phyloP scores from a whole-genome alignment of 2,329 filamentous ascomycete species.

The Hymenoscyphus fructigenus region DNA sequence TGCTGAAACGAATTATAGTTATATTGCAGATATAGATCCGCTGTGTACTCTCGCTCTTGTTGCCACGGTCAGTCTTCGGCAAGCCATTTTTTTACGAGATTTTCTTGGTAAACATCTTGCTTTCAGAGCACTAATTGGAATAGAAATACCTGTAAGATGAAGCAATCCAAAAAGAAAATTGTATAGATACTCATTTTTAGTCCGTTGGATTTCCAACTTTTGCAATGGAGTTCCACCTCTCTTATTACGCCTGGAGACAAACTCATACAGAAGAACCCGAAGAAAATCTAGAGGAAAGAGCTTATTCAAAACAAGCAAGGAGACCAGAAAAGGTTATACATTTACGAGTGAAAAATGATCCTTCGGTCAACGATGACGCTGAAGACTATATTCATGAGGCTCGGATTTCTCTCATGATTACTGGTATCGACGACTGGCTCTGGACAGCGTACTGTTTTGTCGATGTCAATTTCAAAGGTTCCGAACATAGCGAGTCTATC shows the following conservation, averaged over 20 bases:
- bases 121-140: constrained; percentile 10
- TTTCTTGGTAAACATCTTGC: constrained; percentile 12
- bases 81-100: constrained; percentile 13
- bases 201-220: not conserved
- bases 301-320: constrained; percentile 4
- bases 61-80: not conserved
- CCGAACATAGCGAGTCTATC: constrained; percentile 5
- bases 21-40: constrained; percentile 16
- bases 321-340: constrained; percentile 11
- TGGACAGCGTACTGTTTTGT: constrained; percentile 20
- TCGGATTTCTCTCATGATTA: constrained; percentile 18
- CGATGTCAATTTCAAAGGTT: constrained; percentile 17
- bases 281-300: no score
- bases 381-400: constrained; percentile 18
- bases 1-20: no score
- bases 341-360: not conserved
- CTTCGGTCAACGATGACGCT: not conserved
- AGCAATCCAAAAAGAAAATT: not conserved
- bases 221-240: constrained; percentile 19
- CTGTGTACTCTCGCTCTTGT: constrained; percentile 12
- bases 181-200: not conserved
- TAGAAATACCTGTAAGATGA: constrained; percentile 9
- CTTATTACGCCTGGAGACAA: constrained; percentile 19
- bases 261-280: constrained; percentile 5
- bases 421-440: constrained; percentile 16